Percentiles rank a stretch among this genome's conserved stretches.
These are phyloP conservation scores for Wallacemonas sp. DNA, from an alignment of 208 protist species.

Conservation along the genomic window DNA sequence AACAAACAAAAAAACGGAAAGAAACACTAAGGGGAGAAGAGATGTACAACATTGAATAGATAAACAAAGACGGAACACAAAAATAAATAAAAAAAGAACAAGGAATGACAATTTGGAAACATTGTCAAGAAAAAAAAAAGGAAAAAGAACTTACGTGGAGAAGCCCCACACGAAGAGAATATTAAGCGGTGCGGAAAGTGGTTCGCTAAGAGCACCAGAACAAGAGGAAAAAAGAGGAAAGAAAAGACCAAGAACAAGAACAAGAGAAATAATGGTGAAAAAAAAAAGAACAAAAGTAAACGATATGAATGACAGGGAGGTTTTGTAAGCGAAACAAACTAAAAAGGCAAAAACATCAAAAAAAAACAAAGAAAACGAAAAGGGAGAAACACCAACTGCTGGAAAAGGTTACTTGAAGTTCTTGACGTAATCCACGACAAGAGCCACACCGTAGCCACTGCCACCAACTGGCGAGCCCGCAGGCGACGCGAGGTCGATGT, in stretches of 20 bases:
- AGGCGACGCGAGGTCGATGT: slow-evolving; percentile 85
- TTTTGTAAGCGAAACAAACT: not conserved
- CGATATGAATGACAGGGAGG: not conserved
- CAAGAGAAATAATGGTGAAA: slow-evolving; percentile 4
- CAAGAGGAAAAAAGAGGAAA: slow-evolving; percentile 8
- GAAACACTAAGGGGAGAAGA: not conserved
- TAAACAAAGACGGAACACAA: not conserved
- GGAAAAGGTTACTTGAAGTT: slow-evolving; percentile 21
- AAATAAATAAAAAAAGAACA: not conserved
- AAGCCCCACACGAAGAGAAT: not conserved
- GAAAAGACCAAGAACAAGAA: not conserved
- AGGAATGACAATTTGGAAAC: not conserved
- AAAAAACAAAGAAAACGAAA: not conserved
- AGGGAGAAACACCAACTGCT: not conserved
- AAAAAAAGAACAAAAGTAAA: slow-evolving; percentile 13
- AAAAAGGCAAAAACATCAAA: not conserved
- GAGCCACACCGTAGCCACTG: slow-evolving; percentile 72
- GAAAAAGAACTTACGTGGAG: not conserved
- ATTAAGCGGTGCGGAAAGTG: not conserved
- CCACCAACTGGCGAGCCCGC: slow-evolving; percentile 45
- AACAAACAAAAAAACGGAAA: slow-evolving; percentile 1
- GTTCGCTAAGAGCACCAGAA: not conserved
- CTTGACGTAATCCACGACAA: slow-evolving; percentile 57
- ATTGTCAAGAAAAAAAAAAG: slow-evolving; percentile 14
- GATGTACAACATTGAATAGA: not conserved